Conservation (phyloP, 23 red algal species). For the Gracilaria gracilis region DNA sequence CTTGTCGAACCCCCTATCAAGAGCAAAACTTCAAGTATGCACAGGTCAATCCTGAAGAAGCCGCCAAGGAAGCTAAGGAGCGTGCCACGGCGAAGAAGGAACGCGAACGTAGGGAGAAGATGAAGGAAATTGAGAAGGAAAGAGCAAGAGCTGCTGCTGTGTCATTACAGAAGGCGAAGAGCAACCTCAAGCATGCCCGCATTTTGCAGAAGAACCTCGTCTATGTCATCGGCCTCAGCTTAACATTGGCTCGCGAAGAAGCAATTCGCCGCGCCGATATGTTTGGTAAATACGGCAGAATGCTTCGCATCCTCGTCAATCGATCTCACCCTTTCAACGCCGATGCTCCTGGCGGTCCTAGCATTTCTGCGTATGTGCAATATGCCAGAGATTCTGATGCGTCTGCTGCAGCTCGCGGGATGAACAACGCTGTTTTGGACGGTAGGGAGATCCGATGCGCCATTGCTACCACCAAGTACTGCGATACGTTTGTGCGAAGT, state of each 20-base stretch:
- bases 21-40: constrained; percentile 91
- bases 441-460: constrained; percentile 84
- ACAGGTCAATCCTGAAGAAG: constrained; percentile 79
- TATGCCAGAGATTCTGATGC: constrained; percentile 86
- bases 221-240: constrained; percentile 82
- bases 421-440: constrained; percentile 89
- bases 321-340: constrained; percentile 79
- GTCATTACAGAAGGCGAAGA: constrained; percentile 65
- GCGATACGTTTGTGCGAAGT: constrained; percentile 89
- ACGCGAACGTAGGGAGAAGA: constrained; percentile 75
- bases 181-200: constrained; percentile 84
- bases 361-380: constrained; percentile 89
- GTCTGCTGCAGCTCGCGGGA: constrained; percentile 64
- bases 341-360: constrained; percentile 77
- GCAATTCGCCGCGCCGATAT: constrained; percentile 81
- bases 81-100: constrained; percentile 82
- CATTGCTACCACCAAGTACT: constrained; percentile 94
- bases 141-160: constrained; percentile 67
- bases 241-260: constrained; percentile 80
- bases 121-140: constrained; percentile 76
- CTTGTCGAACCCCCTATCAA: constrained; percentile 96
- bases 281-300: constrained; percentile 92
- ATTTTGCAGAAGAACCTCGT: constrained; percentile 89
- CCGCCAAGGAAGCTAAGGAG: constrained; percentile 73
- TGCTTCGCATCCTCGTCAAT: constrained; percentile 88